phyloP scores from a whole-genome alignment of 2,329 filamentous ascomycete genomes.

The Aspergillus melleus region DNA sequence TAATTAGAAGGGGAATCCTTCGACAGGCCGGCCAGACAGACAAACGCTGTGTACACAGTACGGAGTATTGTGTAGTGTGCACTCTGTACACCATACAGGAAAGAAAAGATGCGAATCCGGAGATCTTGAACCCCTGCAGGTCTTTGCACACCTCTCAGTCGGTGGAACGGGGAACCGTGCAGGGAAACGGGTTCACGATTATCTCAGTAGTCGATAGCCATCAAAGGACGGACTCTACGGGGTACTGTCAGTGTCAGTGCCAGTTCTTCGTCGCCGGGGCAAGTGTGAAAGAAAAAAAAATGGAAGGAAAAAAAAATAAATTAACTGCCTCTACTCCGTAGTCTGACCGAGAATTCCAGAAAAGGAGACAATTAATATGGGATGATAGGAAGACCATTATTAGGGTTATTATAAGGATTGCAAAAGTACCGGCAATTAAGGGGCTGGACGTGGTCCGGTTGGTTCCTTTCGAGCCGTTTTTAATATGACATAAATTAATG shows the following conservation, averaged over 20 bases:
- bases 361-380: not conserved
- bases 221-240: too few relatives aligned
- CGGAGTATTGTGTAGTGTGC: not conserved
- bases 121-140: constrained; percentile 18
- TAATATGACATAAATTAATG: constrained; percentile 7
- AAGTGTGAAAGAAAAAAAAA: too few relatives aligned
- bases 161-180: constrained; percentile 3
- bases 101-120: not conserved
- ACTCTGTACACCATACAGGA: not conserved
- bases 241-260: too few relatives aligned
- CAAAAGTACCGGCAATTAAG: constrained; percentile 3
- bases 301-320: too few relatives aligned
- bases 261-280: too few relatives aligned
- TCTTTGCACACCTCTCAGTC: constrained; percentile 7
- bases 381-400: not conserved
- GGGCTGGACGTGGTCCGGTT: not conserved
- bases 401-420: not conserved
- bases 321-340: too few relatives aligned
- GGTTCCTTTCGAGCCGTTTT: constrained; percentile 3
- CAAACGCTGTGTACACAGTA: not conserved
- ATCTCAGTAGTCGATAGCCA: not conserved
- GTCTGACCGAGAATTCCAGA: not conserved
- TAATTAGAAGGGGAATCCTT: not conserved
- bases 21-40: not conserved
- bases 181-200: not conserved